Base-by-base conservation (phyloP, 108 stramenopile species). In the Nitzschia sp. region DNA sequence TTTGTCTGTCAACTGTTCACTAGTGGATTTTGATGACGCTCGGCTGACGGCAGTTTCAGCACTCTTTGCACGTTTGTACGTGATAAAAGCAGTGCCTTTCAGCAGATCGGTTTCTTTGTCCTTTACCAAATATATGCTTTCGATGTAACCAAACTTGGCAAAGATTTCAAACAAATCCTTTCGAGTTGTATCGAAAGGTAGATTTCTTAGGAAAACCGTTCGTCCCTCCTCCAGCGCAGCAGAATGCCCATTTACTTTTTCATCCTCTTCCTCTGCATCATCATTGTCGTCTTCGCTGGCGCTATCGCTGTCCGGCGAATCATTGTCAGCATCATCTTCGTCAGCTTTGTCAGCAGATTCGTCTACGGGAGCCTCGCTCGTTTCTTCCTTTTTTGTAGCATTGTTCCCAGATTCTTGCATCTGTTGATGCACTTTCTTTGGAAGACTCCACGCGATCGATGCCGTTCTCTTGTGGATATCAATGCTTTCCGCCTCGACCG, bases 101-200 rank as follows among this genome's bases (percentile, higher is more conserved):
- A 74, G 68, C 26, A 91, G 81, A 45, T 87, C 88, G 6, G 93
- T 91, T 27, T 82, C 79, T 19, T 55, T 74, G 71, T 98, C 98
- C 73, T 91, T 96, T 46, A 98, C 96, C 5, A 98, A 66, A 66
- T 89, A 91, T 23, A 94, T 95, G 35, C 88, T 71, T 35, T 79
- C 80, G 46, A 99, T 85, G 38, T 77, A 70, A 4, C 97, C 99
- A 79, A 82, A 97, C 48, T 81, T 74, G 24, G 71, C 58, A 74
- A 98, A 93, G 25, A 87, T 68, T 57, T 91, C 75, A 66, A 90
- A 90, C 6, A 99, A 25, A 53, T 92, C 94, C 51, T 92, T 83
- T 32, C 94, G 75, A 31, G 94, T 95, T 27, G 89, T 74, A 77
- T 98, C 99, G 72, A 98, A 99, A 15, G 97, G 93, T 38, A 99